Conservation (phyloP, 768 basidiomycete species). For the Rhizopogon sp. region DNA sequence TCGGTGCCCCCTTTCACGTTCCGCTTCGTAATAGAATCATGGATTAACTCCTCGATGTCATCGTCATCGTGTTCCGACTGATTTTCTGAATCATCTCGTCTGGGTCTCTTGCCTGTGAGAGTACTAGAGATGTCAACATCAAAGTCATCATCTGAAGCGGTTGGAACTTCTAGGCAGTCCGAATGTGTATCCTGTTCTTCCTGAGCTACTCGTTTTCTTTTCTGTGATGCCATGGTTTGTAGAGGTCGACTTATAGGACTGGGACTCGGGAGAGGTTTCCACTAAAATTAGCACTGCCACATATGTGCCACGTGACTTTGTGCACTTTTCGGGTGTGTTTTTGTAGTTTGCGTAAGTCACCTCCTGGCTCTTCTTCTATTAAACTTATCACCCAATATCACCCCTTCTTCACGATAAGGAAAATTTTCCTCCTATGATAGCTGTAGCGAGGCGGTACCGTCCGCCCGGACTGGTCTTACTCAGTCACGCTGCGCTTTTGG, state of each 20-base stretch:
- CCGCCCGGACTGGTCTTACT: too few species aligned
- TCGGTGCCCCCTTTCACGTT: conserved; percentile 74
- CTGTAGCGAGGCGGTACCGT: too few species aligned
- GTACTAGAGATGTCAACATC: conserved; percentile 68
- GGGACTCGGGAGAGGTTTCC: neutral
- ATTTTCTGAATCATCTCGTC: conserved; percentile 2
- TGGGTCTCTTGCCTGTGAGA: conserved; percentile 43
- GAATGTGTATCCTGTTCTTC: conserved; percentile 8
- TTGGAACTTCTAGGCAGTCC: conserved; percentile 7
- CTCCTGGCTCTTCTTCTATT: neutral
- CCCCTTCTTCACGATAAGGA: neutral
- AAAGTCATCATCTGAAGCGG: conserved; percentile 35
- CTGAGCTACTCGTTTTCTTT: conserved; percentile 25
- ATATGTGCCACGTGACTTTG: neutral
- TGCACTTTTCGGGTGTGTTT: too few species aligned
- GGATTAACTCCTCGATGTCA: conserved; percentile 60
- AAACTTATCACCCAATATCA: neutral
- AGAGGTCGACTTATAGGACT: neutral
- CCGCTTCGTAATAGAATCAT: conserved; percentile 63
- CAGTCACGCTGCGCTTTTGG: neutral
- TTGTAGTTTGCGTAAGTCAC: too few species aligned
- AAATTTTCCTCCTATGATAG: neutral
- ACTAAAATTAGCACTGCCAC: neutral
- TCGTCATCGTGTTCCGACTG: conserved; percentile 34
- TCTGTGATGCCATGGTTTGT: conserved; percentile 20